Percentiles rank a stretch among this genome's conserved stretches.
These are phyloP conservation scores for Pseudomassariella vexata DNA, from an alignment of 2,329 filamentous ascomycete species.

Conservation along the genomic window DNA sequence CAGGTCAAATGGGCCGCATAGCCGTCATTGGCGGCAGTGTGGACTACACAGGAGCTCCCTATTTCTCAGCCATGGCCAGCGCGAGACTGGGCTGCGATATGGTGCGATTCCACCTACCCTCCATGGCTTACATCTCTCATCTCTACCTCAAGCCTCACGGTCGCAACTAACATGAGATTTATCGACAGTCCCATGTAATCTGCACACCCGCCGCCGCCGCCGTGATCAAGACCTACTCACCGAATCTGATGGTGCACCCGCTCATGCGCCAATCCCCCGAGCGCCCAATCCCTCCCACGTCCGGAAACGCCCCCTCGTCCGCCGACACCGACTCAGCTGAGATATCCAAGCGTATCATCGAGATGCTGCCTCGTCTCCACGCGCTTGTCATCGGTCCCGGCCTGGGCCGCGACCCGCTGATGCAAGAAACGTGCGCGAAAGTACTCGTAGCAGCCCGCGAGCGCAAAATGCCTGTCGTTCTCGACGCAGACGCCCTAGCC, in stretches of 20 bases:
- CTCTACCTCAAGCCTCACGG: background rate
- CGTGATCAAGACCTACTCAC: slow-evolving; percentile 96
- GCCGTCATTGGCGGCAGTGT: slow-evolving; percentile 92
- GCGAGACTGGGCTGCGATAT: slow-evolving; percentile 85
- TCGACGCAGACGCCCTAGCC: slow-evolving; percentile 85
- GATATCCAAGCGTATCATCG: slow-evolving; percentile 64
- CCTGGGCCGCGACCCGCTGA: slow-evolving; percentile 80
- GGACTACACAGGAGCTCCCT: slow-evolving; percentile 95
- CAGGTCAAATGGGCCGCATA: slow-evolving; percentile 86
- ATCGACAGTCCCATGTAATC: slow-evolving; percentile 75
- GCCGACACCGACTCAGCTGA: slow-evolving; percentile 51
- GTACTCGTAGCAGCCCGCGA: slow-evolving; percentile 76
- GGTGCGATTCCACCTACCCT: slow-evolving; percentile 43
- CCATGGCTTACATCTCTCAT: too few species aligned
- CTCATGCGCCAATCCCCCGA: slow-evolving; percentile 72
- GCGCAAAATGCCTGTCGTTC: slow-evolving; percentile 68
- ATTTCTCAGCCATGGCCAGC: slow-evolving; percentile 96
- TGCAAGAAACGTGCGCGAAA: slow-evolving; percentile 77
- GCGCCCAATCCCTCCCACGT: slow-evolving; percentile 37
- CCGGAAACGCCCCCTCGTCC: slow-evolving; percentile 35
- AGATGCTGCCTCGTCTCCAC: slow-evolving; percentile 80
- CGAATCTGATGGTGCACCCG: slow-evolving; percentile 97
- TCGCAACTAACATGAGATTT: too few species aligned
- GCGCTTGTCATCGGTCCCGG: slow-evolving; percentile 91
- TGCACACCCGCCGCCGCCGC: slow-evolving; percentile 82